Base-by-base conservation (phyloP, 495 filamentous ascomycete species). In the Clavariopsis aquatica region DNA sequence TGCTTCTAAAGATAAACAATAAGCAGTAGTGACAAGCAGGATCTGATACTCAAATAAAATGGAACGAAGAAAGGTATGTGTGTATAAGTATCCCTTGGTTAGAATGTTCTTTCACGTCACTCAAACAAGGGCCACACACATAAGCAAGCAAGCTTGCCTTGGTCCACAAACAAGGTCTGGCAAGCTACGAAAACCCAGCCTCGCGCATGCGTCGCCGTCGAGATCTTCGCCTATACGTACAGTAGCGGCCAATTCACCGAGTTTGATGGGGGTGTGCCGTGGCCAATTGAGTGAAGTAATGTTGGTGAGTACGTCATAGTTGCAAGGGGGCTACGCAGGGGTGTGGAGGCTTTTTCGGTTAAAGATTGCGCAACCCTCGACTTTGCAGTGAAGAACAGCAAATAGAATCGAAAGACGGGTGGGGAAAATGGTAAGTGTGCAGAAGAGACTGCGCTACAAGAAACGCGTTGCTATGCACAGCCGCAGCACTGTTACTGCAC, bases 21-120 rank as follows among this genome's bases (percentile, higher is more conserved):
- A 34, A 12, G 6, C 31, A 5, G 12, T 6, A 34, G 31, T 34
- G 31, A 6, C 6, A 12, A 34, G 31, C 5, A 12, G 5, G 31
- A 34, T 6, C 12, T 43, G 4, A 17, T 9, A 43, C n/a, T 15
- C 38, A 43, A 43, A 43, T 17, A 17, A 9, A 2, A n/a, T 7
- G 15, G 38, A 43, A 9, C 2, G n/a, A 43, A 43, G 38, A 43
- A 43, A 9, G 38, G 38, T 3, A 20, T 27, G 8, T 19, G 7
- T 19, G 51, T 31, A 54, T 36, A 54, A 54, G 51, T 29, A 41
- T 17, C 13, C 9, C 54, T 20, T 20, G 36, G 24, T 8, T 57
- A 26, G 57, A 60, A 60, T 60, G 57, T 26, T 60, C 31, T 12
- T 43, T 60, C 45, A 60, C 57, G 57, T 60, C 57, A 60, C 57